Base-by-base conservation (phyloP, 352 stramenopile genomes). In the Globisporangium apiculatum region DNA sequence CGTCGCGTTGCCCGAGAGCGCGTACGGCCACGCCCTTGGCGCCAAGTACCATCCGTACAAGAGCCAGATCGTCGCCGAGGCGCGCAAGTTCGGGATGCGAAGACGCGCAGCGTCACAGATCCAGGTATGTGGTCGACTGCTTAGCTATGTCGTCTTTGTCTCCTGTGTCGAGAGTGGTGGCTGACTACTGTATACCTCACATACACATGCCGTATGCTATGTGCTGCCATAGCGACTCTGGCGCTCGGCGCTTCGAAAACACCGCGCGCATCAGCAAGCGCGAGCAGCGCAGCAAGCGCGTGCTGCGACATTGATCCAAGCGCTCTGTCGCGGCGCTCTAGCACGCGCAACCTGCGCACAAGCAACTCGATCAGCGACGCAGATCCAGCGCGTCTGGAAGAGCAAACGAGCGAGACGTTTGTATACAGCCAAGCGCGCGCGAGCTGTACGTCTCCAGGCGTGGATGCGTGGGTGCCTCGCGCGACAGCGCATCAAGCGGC, bases 21-120 rank as follows among this genome's bases (percentile, higher is more conserved):
- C 66, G 4, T 88, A 78, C 36, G 55, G 64, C 0, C 75, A 82
- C 48, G 68, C 72, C 0, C 62, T 88, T 18, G 65, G 73, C 1
- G 63, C 71, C 12, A 83, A 71, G 46, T 80, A 85, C 54, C 79
- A 76, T 45, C 57, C 67, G 9, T 58, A 82, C 57, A 87, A 83
- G 63, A 58, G 65, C 31, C 68, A 66, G 31, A 69, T 86, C 38
- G 52, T 73, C 7, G 62, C 68, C 9, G 77, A 87, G 63, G 78
- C 78, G 0, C 64, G 68, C 24, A 43, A 59, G 1, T 86, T 83
- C 60, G 73, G 77, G 6, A 60, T 64, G 57, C 66, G 78, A 43
- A 62, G 68, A 36, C 73, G 69, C 70, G 75, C 75, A 47, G 73
- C 75, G 24, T 62, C 57, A 17, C 60, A 67, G 58, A 87, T 87